Base-by-base conservation (phyloP, 1,284 basidiomycete genomes). In the Xerocomus nothofagi region DNA sequence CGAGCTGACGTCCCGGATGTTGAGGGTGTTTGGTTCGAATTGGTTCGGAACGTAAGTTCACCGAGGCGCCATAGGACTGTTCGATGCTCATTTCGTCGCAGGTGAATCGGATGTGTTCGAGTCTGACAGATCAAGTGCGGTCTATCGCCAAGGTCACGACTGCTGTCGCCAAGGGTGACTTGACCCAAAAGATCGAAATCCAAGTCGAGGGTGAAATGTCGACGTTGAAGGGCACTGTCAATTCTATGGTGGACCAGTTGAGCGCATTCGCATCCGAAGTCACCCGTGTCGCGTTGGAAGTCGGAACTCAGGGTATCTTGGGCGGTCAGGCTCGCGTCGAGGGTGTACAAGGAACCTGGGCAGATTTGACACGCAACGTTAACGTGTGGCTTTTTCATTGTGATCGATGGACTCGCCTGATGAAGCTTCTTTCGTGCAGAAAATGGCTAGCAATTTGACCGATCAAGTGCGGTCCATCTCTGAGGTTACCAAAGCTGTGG, bases 391-490 rank as follows among this genome's bases (percentile, higher is more conserved):
- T 36, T 24, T 41, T 26, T 26, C 44, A 0, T 9, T 17, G 20
- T 46, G 46, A 39, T 39, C 30, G 11, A 41, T 68, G 71, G 54
- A 24, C 61, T 70, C 2, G 33, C 38, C 30, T 51, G 27, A 62
- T 41, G 17, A 49, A 1, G 4, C 36, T 6, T 31, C n/a, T 41
- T 40, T 43, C 11, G n/a, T 30, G 23, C 57, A 80, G 78, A 91
- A 89, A 85, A 93, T 88, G 84, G 93, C 93, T 0, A 83, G 82
- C 44, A 97, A 96, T 68, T 75, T 98, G 60, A 98, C 96, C 1
- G 89, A 95, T 61, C 96, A 99, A 81, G 96, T 98, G 57, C 88
- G 95, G 59, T 94, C 93, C 50, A 98, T 99, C 55, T 96, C 96
- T 1, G 86, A 92, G 63, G 96, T 99, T 39, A 99, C 97, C 26